Evolutionary conservation across 441 rosid species (phyloP).

Genomic region (Populus hybrid): DNA sequence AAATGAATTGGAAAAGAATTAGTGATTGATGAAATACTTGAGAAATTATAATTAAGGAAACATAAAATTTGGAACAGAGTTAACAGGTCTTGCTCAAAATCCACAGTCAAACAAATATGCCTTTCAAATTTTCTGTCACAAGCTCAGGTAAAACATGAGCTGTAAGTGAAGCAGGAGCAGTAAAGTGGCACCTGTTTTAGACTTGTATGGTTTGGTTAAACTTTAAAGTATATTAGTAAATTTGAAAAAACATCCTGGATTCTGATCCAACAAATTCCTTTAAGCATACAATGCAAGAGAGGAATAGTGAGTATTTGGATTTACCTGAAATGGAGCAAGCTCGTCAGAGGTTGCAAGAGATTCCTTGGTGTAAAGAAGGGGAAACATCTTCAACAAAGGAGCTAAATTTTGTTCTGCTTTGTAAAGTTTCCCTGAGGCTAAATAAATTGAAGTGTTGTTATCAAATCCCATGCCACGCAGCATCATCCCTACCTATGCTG

Average conservation of each 20-base stretch:
- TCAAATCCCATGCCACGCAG: conserved; percentile 95
- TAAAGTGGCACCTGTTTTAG: neutral
- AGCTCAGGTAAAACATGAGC: neutral
- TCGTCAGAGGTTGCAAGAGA: conserved; percentile 84
- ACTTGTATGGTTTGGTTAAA: neutral
- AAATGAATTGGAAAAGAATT: neutral
- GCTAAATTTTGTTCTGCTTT: conserved; percentile 61
- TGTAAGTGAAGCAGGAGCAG: neutral
- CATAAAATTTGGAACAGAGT: neutral
- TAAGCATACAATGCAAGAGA: neutral
- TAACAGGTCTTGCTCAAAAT: neutral
- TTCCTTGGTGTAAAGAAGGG: conserved; percentile 76
- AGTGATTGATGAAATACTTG: neutral
- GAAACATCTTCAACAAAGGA: conserved; percentile 80
- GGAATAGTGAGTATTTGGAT: neutral
- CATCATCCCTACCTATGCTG: conserved; percentile 91
- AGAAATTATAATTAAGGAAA: no score
- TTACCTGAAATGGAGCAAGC: conserved; percentile 83
- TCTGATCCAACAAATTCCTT: neutral
- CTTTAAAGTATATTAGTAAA: neutral
- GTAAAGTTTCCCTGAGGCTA: conserved; percentile 85
- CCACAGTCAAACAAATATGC: neutral
- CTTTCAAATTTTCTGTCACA: neutral
- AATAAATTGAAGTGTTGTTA: conserved; percentile 72
- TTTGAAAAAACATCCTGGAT: neutral